phyloP scores from a whole-genome alignment of 1,139 yeast species.

The Geotrichum klebahnii region DNA sequence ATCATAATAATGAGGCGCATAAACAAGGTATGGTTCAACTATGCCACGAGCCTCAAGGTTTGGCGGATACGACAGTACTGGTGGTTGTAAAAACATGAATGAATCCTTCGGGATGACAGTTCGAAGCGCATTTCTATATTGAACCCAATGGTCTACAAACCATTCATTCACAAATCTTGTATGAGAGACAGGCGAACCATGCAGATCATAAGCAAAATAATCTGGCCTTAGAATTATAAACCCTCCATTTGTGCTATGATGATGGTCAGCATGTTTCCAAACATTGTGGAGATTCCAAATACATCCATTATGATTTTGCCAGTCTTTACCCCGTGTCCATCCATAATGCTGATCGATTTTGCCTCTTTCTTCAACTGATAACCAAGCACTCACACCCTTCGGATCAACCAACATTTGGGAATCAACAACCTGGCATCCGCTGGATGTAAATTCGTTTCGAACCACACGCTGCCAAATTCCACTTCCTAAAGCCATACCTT shows the following conservation, averaged over 20 bases:
- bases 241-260: too few relatives aligned
- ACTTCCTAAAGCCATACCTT: conserved; percentile 53
- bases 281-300: conserved; percentile 74
- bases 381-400: conserved; percentile 66
- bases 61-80: conserved; percentile 79
- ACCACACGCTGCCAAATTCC: conserved; percentile 66
- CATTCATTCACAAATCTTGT: conserved; percentile 57
- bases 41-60: conserved; percentile 46
- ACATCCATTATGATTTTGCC: conserved; percentile 75
- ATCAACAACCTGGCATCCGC: conserved; percentile 56
- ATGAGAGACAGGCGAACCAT: conserved; percentile 44
- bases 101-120: conserved; percentile 44
- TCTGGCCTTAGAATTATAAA: conserved; percentile 44
- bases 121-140: conserved; percentile 43
- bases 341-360: conserved; percentile 58
- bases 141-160: conserved; percentile 56
- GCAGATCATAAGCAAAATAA: conserved; percentile 48
- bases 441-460: conserved; percentile 56
- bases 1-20: conserved; percentile 87
- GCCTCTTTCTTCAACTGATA: conserved; percentile 35
- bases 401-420: conserved; percentile 64
- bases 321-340: conserved; percentile 58
- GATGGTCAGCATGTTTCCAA: conserved; percentile 49
- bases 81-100: conserved; percentile 71
- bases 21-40: conserved; percentile 46